Evolutionary conservation across 768 basidiomycete genomes (phyloP), one percentile per base, ranked within the genome.

Genomic region (Leucocoprinus birnbaumii): DNA sequence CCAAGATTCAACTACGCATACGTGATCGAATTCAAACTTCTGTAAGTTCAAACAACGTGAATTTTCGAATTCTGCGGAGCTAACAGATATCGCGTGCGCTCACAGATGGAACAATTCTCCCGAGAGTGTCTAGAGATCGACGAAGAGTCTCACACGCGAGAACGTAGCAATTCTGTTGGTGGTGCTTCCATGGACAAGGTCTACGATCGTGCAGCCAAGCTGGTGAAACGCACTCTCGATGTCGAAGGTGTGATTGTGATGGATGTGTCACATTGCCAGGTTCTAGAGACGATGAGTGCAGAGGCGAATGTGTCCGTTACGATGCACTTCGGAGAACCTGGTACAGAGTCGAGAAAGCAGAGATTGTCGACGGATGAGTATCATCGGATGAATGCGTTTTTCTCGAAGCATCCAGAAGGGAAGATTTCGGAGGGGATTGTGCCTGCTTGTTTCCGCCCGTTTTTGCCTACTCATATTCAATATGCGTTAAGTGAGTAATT

Each of bases 41-140:
- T 42, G 90, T 86, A 64, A 62, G 85, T 64, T 25, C 21, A 8
- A 16, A 24, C 34, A 11, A 34, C 4, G 9, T 18, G 27, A 31
- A 6, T 22, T n/a, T 19, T 27, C 7, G 47, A 7, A 45, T 44
- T 58, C 22, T 25, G 34, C 11, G 19, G 18, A 21, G 26, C 41
- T 46, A 18, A 35, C 16, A 19, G 18, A 35, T 16, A 24, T 27
- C 11, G 27, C 45, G 41, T 48, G 11, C 19, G 25, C n/a, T 24
- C 31, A 11, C 61, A 91, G 84, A 96, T 98, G 94, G 94, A 98
- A 66, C 84, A 91, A 60, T 97, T 98, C 66, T 95, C 91, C 49
- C 84, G 95, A 19, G 94, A 98, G 68, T 95, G 92, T 63, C 80
- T 98, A 22, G 94, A 96, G 66, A 89, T 94, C 59, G 93, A 96